A percentile compares a stretch with the other conserved stretches of the same genome.
Conservation (phyloP, 768 basidiomycete species). For the Pisolithus marmoratus region DNA sequence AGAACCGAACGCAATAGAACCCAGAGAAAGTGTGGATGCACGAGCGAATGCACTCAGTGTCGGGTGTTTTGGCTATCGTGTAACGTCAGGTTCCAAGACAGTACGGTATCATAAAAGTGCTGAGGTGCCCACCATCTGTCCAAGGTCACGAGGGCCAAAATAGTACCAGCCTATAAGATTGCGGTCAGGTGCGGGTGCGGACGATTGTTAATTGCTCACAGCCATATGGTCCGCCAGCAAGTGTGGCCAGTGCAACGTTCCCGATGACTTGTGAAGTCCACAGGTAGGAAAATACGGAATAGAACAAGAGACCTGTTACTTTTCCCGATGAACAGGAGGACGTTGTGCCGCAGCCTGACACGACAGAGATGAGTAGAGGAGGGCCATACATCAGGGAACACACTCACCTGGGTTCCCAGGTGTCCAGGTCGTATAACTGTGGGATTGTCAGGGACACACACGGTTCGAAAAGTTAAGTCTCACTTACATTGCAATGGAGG, state of each 20-base stretch:
- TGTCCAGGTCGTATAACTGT: conserved; percentile 61
- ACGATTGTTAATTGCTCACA: conserved; percentile 20
- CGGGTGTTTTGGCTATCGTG: conserved; percentile 56
- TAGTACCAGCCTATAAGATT: conserved; percentile 57
- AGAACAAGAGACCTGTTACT: conserved; percentile 76
- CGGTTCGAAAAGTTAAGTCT: not conserved
- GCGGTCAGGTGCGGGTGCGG: not conserved
- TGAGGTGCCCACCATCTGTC: conserved; percentile 48
- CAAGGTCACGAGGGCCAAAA: conserved; percentile 65
- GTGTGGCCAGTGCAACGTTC: conserved; percentile 72
- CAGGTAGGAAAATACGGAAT: conserved; percentile 74
- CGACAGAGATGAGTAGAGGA: not conserved
- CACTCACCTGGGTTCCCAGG: conserved; percentile 65
- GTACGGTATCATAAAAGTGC: not conserved
- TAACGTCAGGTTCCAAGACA: not conserved
- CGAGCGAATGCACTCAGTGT: conserved; percentile 66
- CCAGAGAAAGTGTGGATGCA: conserved; percentile 73
- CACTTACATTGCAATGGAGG: conserved; percentile 63
- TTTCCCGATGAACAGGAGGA: conserved; percentile 64
- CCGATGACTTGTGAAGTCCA: conserved; percentile 83
- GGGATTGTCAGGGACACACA: not conserved
- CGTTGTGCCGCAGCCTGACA: conserved; percentile 42
- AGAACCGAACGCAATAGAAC: conserved; percentile 81
- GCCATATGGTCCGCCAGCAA: conserved; percentile 76
- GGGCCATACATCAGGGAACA: not conserved